Base-by-base conservation (phyloP, 305 asterid genomes). In the Euphrasia arctica region DNA sequence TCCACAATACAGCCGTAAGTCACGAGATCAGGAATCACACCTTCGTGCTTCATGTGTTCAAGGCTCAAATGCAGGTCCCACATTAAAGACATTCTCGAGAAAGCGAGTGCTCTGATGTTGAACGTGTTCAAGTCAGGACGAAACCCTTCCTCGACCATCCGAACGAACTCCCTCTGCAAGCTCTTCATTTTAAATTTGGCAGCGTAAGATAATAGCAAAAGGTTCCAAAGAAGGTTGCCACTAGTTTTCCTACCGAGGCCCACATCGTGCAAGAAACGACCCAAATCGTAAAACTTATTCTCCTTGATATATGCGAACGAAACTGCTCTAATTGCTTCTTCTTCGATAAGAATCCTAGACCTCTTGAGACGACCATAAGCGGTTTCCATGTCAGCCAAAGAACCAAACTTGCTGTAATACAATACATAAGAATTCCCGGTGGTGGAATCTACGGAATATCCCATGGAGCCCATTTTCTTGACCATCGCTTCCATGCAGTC, bases 191-290 rank as follows among this genome's bases (percentile, higher is more conserved):
- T 90, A 80, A 93, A 88, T 56, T 85, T 87, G 14, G 96, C 88
- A 34, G 97, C 94, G 77, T 82, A 93, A 9, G 96, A 93, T 63
- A 93, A 70, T 29, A 93, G 75, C 72, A 90, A 65, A 63, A 93
- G 81, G 74, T 93, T 90, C 97, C 97, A 93, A 28, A 90, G 84
- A 60, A 93, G 94, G 75, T 93, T 93, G n/a, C 96, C 97, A 4
- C 79, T 89, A 54, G 88, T 88, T 81, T 75, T 83, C 88, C 99
- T 84, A 49, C 94, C 85, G 66, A 93, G 83, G 60, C 99, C 97
- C 13, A 93, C 84, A 54, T 86, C 91, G 49, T 75, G 77, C 41
- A 90, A 76, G 56, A 93, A 93, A 79, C 79, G 77, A 48, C 96
- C 88, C 64, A 90, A 75, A 73, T 50, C 67, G 45, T 82, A 86